These are phyloP conservation scores for Carex parvula DNA, from an alignment of 176 grass and related monocot genomes.

Conservation along the genomic window DNA sequence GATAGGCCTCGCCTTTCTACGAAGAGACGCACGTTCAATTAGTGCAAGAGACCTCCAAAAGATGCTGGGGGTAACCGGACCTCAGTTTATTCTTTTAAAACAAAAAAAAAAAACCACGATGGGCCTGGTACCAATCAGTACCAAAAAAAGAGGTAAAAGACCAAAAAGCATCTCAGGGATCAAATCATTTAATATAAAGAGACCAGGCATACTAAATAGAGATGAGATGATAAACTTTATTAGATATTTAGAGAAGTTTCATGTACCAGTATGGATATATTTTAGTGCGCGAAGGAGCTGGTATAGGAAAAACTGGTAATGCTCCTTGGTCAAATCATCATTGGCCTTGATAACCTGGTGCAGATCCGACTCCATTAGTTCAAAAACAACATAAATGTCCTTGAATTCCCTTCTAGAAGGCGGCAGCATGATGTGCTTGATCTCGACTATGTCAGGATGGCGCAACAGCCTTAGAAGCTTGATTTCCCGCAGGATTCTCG, in stretches of 20 bases:
- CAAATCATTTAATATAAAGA: background rate
- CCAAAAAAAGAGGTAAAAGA: background rate
- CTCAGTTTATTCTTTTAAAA: background rate
- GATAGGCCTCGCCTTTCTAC: background rate
- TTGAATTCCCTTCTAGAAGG: constrained; percentile 93
- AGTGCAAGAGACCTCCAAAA: background rate
- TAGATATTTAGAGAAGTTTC: background rate
- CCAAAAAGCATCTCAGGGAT: background rate
- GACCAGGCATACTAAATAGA: background rate
- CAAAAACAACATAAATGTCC: constrained; percentile 99
- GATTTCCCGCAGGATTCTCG: constrained; percentile 93
- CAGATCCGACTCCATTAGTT: constrained; percentile 98
- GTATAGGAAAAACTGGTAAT: constrained; percentile 99
- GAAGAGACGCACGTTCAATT: background rate
- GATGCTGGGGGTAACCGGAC: background rate
- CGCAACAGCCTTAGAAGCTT: constrained; percentile 89
- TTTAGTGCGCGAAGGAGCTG: constrained; percentile 97
- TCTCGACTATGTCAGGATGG: constrained; percentile 99
- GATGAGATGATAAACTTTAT: background rate
- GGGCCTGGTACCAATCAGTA: background rate
- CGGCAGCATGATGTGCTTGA: constrained; percentile 98
- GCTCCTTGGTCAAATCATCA: constrained; percentile 96
- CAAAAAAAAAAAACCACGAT: background rate
- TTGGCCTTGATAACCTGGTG: constrained; percentile 99
- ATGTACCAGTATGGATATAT: constrained; percentile 89